These are phyloP conservation scores for Plectranthus barbatus DNA, from an alignment of 257 asterid genomes.

Conservation along the genomic window DNA sequence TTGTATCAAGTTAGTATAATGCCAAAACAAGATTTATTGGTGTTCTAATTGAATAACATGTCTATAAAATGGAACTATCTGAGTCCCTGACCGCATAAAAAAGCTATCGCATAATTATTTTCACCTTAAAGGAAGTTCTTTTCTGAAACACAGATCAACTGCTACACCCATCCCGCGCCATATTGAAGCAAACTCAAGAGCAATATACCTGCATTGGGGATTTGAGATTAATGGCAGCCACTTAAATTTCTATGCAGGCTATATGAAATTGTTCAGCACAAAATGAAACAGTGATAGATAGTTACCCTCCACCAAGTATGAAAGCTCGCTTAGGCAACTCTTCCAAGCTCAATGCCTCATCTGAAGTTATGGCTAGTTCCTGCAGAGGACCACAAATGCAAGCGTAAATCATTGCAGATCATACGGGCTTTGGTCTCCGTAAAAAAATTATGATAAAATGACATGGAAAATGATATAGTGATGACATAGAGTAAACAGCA, in stretches of 20 bases:
- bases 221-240: slow-evolving; percentile 3
- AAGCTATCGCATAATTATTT: background rate
- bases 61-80: background rate
- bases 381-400: slow-evolving; percentile 15
- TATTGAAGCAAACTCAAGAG: slow-evolving; percentile 98
- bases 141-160: slow-evolving; percentile 77
- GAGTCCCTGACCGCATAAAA: background rate
- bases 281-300: slow-evolving; percentile 1
- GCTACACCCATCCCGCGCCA: slow-evolving; percentile 98
- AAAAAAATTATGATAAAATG: no score
- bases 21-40: background rate
- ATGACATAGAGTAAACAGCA: background rate
- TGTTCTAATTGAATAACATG: background rate
- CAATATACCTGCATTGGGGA: slow-evolving; percentile 55
- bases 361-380: slow-evolving; percentile 95
- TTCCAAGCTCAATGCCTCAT: slow-evolving; percentile 94
- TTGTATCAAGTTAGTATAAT: background rate
- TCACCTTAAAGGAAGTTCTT: slow-evolving; percentile 93
- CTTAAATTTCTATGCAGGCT: slow-evolving; percentile 2
- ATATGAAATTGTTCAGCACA: background rate
- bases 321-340: slow-evolving; percentile 86
- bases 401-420: background rate
- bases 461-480: background rate
- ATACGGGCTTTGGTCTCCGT: background rate
- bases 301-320: slow-evolving; percentile 89